Evolutionary conservation across 306 rosid genomes (phyloP), one percentile per base, ranked within the genome.

Genomic region (Senna tora): DNA sequence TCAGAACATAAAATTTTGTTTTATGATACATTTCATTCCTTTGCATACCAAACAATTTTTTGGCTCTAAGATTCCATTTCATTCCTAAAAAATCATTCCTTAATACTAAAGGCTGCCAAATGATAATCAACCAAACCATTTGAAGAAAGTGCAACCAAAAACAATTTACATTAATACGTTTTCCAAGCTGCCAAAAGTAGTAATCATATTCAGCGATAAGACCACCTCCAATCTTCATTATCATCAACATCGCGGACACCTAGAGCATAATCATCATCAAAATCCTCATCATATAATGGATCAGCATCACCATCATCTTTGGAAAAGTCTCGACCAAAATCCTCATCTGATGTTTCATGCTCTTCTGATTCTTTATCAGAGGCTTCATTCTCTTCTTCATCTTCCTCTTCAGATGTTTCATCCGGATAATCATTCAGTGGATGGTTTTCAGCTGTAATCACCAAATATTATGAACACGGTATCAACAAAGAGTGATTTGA

Each of bases 361-460:
- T 82, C 85, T 55, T 85, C 84, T 2, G 86, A 87, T 67, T 82
- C 84, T 38, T 25, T 2, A 58, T 72, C 82, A 16, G 97, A 89
- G 53, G 33, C 73, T 84, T 80, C 82, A 38, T 49, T 79, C 49
- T 73, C 87, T 16, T 58, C 75, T 63, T 77, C 86, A 14, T 82
- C 89, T 41, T 85, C 90, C 63, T 80, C 89, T 71, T 80, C 90
- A 7, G 88, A 88, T 59, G 50, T 53, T 83, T 89, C 98, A 5
- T 89, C 92, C 0, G 96, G 98, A 83, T 94, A 94, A 69, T 94
- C 96, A 77, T 89, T 86, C 38, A 61, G 49, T 10, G 89, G 92
- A 81, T 94, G 83, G 67, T 85, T 59, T 86, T 91, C 98, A 69
- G 77, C 98, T 93, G 78, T 38, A 72, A 84, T 34, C 70, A 66